These are phyloP conservation scores for Salicornia ramosissima DNA, from an alignment of 148 eudicot genomes.

Conservation along the genomic window DNA sequence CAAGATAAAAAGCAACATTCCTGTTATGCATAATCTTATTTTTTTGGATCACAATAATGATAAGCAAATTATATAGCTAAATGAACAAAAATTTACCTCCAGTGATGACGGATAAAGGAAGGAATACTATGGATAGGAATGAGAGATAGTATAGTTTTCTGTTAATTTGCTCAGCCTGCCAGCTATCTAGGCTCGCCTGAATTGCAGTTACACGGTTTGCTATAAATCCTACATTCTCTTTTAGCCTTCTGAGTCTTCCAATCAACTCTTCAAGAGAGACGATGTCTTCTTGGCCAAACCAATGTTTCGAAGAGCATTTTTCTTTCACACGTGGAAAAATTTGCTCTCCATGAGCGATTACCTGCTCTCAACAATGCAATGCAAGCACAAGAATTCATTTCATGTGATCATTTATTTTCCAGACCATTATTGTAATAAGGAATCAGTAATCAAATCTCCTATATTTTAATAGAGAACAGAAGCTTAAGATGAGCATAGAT, in stretches of 20 bases:
- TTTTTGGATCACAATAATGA: neutral
- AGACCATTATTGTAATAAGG: no score
- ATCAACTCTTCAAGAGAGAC: conserved; percentile 76
- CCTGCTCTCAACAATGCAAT: conserved; percentile 35
- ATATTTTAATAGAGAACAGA: no score
- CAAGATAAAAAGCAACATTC: no score
- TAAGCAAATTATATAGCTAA: no score
- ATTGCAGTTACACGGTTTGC: conserved; percentile 88
- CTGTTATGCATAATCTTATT: no score
- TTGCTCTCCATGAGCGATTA: conserved; percentile 92
- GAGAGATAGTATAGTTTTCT: conserved; percentile 84
- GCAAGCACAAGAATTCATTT: neutral
- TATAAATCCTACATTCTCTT: conserved; percentile 92
- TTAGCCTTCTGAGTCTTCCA: conserved; percentile 74
- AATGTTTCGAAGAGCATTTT: conserved; percentile 64
- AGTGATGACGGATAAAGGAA: conserved; percentile 82
- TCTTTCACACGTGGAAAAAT: conserved; percentile 93
- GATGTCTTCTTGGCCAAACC: conserved; percentile 68
- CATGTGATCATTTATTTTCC: no score
- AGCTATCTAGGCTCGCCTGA: conserved; percentile 92
- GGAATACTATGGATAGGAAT: conserved; percentile 83
- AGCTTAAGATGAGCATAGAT: neutral
- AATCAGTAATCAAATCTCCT: no score
- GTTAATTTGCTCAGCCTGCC: conserved; percentile 96
- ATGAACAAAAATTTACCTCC: conserved; percentile 60